Conservation (phyloP, 2,329 filamentous ascomycete genomes). For the Sordariomycetes sp. region DNA sequence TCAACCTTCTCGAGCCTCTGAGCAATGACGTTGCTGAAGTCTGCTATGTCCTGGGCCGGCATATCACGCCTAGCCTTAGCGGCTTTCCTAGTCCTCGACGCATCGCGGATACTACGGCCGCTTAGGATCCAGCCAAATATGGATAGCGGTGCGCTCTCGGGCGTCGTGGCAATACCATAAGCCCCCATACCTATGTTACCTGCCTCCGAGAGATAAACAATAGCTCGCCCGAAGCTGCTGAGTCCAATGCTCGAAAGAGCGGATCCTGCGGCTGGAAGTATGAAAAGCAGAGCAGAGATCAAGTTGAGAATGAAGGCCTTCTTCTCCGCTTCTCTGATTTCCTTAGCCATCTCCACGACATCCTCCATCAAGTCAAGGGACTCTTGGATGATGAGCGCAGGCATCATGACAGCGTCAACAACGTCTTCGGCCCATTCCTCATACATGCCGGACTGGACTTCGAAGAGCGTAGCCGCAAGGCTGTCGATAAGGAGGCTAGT, state of each 20-base stretch:
- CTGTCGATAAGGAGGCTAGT: background rate
- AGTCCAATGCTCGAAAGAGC: slow-evolving; percentile 16
- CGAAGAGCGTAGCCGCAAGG: background rate
- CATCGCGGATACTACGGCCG: no score
- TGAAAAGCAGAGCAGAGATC: slow-evolving; percentile 34
- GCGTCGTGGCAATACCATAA: background rate
- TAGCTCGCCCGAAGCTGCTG: slow-evolving; percentile 6
- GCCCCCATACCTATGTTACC: slow-evolving; percentile 3
- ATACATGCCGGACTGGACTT: background rate
- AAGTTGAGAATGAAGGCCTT: slow-evolving; percentile 17
- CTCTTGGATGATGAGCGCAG: slow-evolving; percentile 8
- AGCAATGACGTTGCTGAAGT: no score
- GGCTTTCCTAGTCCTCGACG: background rate
- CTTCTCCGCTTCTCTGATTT: slow-evolving; percentile 11
- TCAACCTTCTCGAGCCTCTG: no score
- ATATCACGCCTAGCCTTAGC: background rate
- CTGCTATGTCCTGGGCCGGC: background rate
- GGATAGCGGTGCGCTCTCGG: background rate
- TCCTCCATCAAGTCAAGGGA: slow-evolving; percentile 15
- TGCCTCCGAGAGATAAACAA: slow-evolving; percentile 8
- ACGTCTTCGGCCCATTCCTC: slow-evolving; percentile 1
- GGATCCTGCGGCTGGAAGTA: slow-evolving; percentile 41
- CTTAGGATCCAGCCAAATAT: background rate
- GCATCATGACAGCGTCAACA: slow-evolving; percentile 3
- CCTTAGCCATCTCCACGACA: slow-evolving; percentile 13